Evolutionary conservation across 257 asterid species (phyloP), one percentile per base, ranked within the genome.

Genomic region (Euphrasia confusa): DNA sequence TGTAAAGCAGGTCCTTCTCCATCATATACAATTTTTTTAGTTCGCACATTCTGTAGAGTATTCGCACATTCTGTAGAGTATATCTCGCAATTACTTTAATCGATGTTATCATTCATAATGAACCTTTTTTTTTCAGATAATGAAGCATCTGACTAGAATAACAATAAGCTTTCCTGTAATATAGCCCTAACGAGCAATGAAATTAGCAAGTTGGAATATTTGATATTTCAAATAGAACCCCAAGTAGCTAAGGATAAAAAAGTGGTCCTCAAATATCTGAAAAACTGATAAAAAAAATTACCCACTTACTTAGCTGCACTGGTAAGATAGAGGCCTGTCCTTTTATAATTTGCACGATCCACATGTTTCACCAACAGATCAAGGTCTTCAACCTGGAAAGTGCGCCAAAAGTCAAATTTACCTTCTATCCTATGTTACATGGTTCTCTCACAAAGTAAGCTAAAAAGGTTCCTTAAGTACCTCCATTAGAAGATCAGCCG

Each of bases 271-370:
- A 39, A 10, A 60, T 37, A 60, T n/a, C 35, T 42, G 48, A 15
- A 48, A 17, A 10, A 63, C 9, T 49, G 2, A 39, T 4, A 54
- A 26, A 17, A 4, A 13, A n/a, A n/a, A n/a, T n/a, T n/a, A 12
- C 47, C 44, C 15, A 70, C 96, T 81, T 76, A 91, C 97, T 85
- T 89, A 2, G 96, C 97, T 15, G 91, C 79, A 70, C 96, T 87
- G 17, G 87, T 82, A 54, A 93, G 90, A 68, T 93, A 93, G 18
- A 84, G 77, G 77, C 99, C 87, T 50, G 99, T 93, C 74, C 97
- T 77, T 54, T 71, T 79, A 72, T 81, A 72, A 74, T 89, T 93
- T 61, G 94, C 76, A 35, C 60, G 70, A 67, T 93, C 97, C 44
- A 79, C 86, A 56, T 89, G 89, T 67, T 85, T 87, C 54, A 83